Evolutionary conservation across 2,329 filamentous ascomycete genomes (phyloP).

Genomic region (Stylonectria norvegica): DNA sequence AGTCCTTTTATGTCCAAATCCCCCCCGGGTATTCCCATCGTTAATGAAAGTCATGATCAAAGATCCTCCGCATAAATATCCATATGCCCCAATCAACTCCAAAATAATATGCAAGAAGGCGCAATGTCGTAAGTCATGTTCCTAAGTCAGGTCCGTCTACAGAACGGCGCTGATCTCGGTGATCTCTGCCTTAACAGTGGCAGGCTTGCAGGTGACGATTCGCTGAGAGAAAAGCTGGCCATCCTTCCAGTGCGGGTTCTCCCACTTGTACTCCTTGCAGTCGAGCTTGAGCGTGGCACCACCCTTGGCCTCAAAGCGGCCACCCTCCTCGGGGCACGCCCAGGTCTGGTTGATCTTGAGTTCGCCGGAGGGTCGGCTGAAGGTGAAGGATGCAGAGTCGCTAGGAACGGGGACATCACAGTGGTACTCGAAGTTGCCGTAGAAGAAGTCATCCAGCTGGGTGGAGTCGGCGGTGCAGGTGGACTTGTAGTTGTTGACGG

Average conservation of each 20-base stretch:
- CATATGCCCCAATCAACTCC: not conserved
- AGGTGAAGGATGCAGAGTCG: conserved; percentile 41
- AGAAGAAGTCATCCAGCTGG: conserved; percentile 46
- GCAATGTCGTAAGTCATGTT: not conserved
- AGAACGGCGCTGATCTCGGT: conserved; percentile 28
- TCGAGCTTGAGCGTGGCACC: conserved; percentile 22
- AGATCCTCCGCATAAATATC: too few species aligned
- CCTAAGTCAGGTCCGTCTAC: conserved; percentile 10
- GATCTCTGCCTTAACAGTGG: conserved; percentile 24
- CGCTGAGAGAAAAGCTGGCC: conserved; percentile 30
- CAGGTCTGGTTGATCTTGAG: conserved; percentile 48
- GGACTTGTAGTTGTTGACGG: conserved; percentile 37
- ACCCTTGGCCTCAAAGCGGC: conserved; percentile 30
- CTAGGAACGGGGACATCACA: conserved; percentile 36
- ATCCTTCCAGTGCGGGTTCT: conserved; percentile 31
- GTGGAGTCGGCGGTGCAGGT: conserved; percentile 40
- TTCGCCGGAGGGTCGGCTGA: conserved; percentile 34
- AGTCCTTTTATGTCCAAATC: conserved; percentile 1
- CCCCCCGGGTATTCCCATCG: conserved; percentile 1
- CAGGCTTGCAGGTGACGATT: conserved; percentile 26
- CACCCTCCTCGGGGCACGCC: conserved; percentile 43
- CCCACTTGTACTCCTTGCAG: conserved; percentile 27
- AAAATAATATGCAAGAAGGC: not conserved
- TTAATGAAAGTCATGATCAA: conserved; percentile 2
- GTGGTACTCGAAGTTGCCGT: conserved; percentile 42